Percentiles rank a stretch among this genome's conserved stretches.
These are phyloP conservation scores for Luvunga scandens DNA, from an alignment of 345 rosid genomes.

Conservation along the genomic window DNA sequence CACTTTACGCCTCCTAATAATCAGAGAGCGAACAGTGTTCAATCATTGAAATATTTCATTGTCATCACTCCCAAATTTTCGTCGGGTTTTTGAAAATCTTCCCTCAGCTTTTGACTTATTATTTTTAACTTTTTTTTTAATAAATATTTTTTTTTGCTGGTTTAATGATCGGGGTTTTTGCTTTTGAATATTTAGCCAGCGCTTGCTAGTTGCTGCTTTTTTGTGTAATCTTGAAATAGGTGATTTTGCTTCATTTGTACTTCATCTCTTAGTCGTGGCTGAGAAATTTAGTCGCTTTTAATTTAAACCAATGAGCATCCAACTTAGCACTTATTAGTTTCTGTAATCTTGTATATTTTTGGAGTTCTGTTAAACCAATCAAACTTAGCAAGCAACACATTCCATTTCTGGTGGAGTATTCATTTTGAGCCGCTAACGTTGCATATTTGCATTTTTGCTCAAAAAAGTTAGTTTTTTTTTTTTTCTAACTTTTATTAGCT, in stretches of 20 bases:
- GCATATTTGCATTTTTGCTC: conserved; percentile 1
- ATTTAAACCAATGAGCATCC: background rate
- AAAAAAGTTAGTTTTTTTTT: conserved; percentile 20
- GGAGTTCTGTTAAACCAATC: background rate
- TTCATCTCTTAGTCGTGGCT: conserved; percentile 9
- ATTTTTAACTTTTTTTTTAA: background rate
- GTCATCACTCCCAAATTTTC: conserved; percentile 7
- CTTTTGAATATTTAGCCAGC: background rate
- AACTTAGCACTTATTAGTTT: background rate
- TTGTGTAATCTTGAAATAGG: background rate
- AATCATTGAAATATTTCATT: conserved; percentile 36
- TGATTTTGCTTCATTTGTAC: conserved; percentile 21
- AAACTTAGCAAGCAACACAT: background rate
- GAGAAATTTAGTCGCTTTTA: background rate
- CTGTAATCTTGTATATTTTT: background rate
- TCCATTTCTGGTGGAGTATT: conserved; percentile 14
- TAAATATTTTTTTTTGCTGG: background rate
- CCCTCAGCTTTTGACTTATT: conserved; percentile 27
- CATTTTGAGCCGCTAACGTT: conserved; percentile 10
- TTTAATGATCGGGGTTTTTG: conserved; percentile 6
- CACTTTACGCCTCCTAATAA: conserved; percentile 16
- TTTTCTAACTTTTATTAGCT: conserved; percentile 12
- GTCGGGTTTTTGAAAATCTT: conserved; percentile 16
- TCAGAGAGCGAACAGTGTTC: conserved; percentile 28
- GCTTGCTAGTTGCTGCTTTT: background rate